phyloP scores from a whole-genome alignment of 192 early-diverging fungal species.

The Coemansia sp. region DNA sequence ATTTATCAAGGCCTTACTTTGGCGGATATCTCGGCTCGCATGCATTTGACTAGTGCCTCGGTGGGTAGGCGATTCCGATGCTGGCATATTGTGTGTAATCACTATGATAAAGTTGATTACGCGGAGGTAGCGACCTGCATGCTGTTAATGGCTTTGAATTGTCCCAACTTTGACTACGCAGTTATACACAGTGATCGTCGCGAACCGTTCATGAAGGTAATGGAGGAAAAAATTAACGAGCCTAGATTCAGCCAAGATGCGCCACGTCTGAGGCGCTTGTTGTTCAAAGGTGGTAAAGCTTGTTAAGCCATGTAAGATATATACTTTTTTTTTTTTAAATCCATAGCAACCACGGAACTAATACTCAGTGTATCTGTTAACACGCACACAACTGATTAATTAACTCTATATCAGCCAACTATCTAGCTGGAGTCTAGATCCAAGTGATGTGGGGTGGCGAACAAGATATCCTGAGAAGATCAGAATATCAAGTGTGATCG shows the following conservation, averaged over 20 bases:
- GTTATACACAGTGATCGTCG: not conserved
- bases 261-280: not conserved
- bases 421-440: not conserved
- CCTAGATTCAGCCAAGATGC: not conserved
- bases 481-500: slow-evolving; percentile 3
- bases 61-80: not conserved
- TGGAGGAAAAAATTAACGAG: not conserved
- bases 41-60: not conserved
- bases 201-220: not conserved
- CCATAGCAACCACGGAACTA: too few relatives aligned
- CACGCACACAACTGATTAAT: not conserved
- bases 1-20: not conserved
- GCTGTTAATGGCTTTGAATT: not conserved
- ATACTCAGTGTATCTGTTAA: too few relatives aligned
- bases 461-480: not conserved
- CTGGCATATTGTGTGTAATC: not conserved
- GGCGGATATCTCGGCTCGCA: not conserved
- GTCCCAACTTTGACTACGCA: not conserved
- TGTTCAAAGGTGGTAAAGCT: not conserved
- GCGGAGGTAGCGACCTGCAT: not conserved
- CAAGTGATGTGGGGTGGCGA: not conserved
- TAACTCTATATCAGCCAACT: not conserved
- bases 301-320: not conserved
- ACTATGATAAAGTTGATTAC: not conserved
- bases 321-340: too few relatives aligned